A percentile compares a stretch with the other conserved stretches of the same genome.
These are phyloP conservation scores for Dictyostelium brefeldianum DNA, from an alignment of 78 protist genomes.

Conservation along the genomic window DNA sequence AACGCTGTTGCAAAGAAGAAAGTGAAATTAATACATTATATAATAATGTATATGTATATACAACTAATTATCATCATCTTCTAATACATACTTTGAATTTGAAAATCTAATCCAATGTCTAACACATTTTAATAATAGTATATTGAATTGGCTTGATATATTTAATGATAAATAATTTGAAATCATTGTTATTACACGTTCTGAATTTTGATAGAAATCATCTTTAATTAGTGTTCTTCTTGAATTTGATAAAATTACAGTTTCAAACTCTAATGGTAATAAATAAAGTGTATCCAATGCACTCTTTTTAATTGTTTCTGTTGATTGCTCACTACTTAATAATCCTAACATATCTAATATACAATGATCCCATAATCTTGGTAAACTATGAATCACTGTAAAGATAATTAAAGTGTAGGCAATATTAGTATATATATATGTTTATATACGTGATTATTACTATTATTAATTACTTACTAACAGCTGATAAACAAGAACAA, in stretches of 20 bases:
- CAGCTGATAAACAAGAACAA: conserved; percentile 49
- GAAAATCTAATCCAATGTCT: conserved; percentile 48
- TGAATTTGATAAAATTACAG: conserved; percentile 37
- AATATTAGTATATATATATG: background rate
- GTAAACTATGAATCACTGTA: conserved; percentile 43
- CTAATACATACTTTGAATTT: conserved; percentile 50
- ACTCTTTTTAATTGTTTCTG: conserved; percentile 7
- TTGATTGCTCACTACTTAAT: conserved; percentile 17
- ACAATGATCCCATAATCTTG: conserved; percentile 55
- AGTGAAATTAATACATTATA: too few species aligned
- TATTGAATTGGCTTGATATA: conserved; percentile 6
- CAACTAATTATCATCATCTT: background rate
- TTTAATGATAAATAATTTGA: conserved; percentile 4
- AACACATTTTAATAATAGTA: conserved; percentile 41
- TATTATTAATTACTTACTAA: background rate
- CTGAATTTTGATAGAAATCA: background rate
- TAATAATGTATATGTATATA: background rate
- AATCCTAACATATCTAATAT: conserved; percentile 22
- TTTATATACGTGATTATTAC: background rate
- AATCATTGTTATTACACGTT: background rate
- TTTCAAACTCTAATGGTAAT: conserved; percentile 72
- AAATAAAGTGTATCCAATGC: conserved; percentile 40
- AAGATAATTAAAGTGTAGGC: background rate
- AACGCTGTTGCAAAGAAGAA: too few species aligned
- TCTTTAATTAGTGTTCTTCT: conserved; percentile 45